Percentiles rank a stretch among this genome's conserved stretches.
Conservation (phyloP, 2,329 filamentous ascomycete genomes). For the Paradendryphiella salina region DNA sequence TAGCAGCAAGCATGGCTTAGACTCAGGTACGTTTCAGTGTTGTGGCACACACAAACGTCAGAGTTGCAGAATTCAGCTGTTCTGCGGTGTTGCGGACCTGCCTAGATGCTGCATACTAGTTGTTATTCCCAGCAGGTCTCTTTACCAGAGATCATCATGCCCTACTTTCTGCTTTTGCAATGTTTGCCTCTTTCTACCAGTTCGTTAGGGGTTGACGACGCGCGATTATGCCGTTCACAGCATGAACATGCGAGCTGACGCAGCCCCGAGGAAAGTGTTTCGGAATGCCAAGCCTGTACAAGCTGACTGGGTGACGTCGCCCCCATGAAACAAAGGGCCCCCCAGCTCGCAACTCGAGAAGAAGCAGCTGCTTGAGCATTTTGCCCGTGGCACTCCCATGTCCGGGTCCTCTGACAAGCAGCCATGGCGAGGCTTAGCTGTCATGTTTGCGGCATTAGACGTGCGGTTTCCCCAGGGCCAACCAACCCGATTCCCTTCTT, state of each 20-base stretch:
- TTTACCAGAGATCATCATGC: neutral
- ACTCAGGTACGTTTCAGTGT: constrained; percentile 29
- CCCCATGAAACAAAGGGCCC: constrained; percentile 24
- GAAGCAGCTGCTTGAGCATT: constrained; percentile 5
- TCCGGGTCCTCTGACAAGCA: constrained; percentile 32
- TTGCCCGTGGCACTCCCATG: constrained; percentile 10
- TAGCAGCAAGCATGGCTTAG: constrained; percentile 22
- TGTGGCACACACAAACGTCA: constrained; percentile 8
- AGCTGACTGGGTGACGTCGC: constrained; percentile 17
- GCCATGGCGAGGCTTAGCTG: constrained; percentile 32
- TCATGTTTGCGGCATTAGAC: constrained; percentile 8
- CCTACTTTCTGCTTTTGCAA: neutral
- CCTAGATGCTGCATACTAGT: neutral
- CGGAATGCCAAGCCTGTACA: constrained; percentile 31
- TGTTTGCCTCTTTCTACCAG: neutral
- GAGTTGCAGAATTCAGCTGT: constrained; percentile 2
- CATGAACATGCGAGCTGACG: constrained; percentile 24
- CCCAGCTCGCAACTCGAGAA: constrained; percentile 14
- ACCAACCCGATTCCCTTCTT: constrained; percentile 5
- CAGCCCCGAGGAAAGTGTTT: constrained; percentile 27
- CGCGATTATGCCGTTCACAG: constrained; percentile 2
- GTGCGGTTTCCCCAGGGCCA: constrained; percentile 4
- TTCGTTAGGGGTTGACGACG: constrained; percentile 10
- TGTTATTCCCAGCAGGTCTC: neutral
- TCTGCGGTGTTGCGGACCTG: neutral